These are phyloP conservation scores for Urtica urens DNA, from an alignment of 306 rosid species.

Conservation along the genomic window DNA sequence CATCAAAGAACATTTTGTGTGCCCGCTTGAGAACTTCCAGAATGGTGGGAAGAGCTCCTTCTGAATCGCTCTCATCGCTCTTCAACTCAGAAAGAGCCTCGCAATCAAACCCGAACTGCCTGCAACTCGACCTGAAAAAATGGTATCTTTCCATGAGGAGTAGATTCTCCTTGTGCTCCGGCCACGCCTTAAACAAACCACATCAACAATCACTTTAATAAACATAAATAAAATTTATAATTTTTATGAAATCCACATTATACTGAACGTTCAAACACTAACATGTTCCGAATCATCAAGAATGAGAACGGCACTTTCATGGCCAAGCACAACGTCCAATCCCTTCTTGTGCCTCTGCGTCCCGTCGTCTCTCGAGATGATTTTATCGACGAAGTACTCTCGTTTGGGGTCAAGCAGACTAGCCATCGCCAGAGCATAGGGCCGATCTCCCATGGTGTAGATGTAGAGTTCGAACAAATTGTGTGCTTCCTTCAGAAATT, in stretches of 20 bases:
- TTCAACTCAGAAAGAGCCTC: slow-evolving; percentile 61
- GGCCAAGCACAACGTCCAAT: slow-evolving; percentile 77
- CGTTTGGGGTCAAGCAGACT: slow-evolving; percentile 72
- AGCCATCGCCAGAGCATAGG: slow-evolving; percentile 89
- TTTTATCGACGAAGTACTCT: slow-evolving; percentile 58
- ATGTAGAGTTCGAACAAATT: slow-evolving; percentile 74
- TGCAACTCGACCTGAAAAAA: slow-evolving; percentile 80
- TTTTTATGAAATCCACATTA: no score
- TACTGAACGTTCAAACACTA: slow-evolving; percentile 23
- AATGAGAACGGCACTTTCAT: slow-evolving; percentile 77
- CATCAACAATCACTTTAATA: neutral
- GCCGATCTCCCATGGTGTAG: slow-evolving; percentile 88
- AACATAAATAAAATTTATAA: neutral
- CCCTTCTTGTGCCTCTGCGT: slow-evolving; percentile 84
- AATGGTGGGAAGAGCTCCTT: slow-evolving; percentile 67
- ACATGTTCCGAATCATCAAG: slow-evolving; percentile 90
- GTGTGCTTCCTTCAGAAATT: slow-evolving; percentile 68
- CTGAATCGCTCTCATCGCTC: slow-evolving; percentile 66
- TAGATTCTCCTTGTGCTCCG: slow-evolving; percentile 65
- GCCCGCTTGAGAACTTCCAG: slow-evolving; percentile 61
- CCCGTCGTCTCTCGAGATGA: slow-evolving; percentile 90
- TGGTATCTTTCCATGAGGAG: slow-evolving; percentile 89
- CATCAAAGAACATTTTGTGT: slow-evolving; percentile 61
- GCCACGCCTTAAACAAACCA: slow-evolving; percentile 62
- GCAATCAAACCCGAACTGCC: slow-evolving; percentile 62